phyloP scores from a whole-genome alignment of 306 rosid genomes.

The Fragaria vesca region DNA sequence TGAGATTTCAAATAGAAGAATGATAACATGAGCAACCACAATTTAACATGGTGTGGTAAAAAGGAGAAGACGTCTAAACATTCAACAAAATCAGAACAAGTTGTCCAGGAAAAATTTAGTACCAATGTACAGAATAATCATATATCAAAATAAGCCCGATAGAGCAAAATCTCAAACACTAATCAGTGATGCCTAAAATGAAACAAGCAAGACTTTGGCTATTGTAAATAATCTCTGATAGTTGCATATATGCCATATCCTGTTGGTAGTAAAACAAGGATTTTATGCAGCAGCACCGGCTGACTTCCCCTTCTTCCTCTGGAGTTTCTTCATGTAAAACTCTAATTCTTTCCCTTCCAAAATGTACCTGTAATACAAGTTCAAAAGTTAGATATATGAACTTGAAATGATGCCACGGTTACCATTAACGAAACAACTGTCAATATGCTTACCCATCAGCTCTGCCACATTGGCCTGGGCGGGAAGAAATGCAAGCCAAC shows the following conservation, averaged over 20 bases:
- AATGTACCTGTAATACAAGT: conserved; percentile 38
- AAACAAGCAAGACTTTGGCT: neutral
- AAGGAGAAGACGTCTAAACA: neutral
- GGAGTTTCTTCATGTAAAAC: conserved; percentile 69
- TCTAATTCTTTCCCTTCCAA: conserved; percentile 74
- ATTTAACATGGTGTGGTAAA: neutral
- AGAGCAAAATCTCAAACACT: neutral
- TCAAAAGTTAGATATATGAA: neutral
- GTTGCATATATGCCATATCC: neutral
- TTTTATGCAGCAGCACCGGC: conserved; percentile 44
- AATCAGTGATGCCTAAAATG: neutral
- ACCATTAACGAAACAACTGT: neutral
- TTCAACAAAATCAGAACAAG: neutral
- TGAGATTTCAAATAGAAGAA: neutral
- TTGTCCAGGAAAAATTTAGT: neutral
- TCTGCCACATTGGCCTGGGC: conserved; percentile 50
- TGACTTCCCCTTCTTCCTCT: conserved; percentile 68
- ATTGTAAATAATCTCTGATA: neutral
- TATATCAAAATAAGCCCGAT: neutral
- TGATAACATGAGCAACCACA: neutral
- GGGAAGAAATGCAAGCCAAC: conserved; percentile 41
- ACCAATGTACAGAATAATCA: neutral
- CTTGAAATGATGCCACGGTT: neutral
- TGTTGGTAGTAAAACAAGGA: neutral
- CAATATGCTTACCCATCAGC: conserved; percentile 35